Evolutionary conservation across 129 eudicot species (phyloP).

Genomic region (Flaveria ramosissima): DNA sequence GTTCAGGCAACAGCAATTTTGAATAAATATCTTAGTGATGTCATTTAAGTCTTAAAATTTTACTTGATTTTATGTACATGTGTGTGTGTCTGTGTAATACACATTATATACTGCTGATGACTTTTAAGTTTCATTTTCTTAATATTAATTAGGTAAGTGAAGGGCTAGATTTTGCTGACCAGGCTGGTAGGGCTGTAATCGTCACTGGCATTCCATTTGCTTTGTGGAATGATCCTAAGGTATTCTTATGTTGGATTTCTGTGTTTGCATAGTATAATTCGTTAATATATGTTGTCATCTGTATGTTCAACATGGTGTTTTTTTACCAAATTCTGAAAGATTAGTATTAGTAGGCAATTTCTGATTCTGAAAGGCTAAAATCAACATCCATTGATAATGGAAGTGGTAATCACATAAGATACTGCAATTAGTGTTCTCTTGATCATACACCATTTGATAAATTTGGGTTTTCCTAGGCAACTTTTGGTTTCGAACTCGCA

Average conservation of each 20-base stretch:
- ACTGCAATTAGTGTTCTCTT: conserved; percentile 1
- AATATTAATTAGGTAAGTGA: conserved; percentile 75
- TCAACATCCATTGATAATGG: neutral
- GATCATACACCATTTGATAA: neutral
- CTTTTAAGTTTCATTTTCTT: neutral
- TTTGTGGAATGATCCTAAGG: conserved; percentile 88
- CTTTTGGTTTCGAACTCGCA: neutral
- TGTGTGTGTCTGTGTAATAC: neutral
- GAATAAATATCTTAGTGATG: neutral
- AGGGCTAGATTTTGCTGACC: conserved; percentile 97
- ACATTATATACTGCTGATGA: conserved; percentile 8
- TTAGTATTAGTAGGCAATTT: neutral
- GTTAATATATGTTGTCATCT: conserved; percentile 11
- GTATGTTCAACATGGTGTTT: neutral
- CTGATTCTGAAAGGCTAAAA: neutral
- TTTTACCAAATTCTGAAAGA: neutral
- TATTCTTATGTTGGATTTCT: conserved; percentile 33
- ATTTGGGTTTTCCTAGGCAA: neutral
- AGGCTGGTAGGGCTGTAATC: conserved; percentile 94
- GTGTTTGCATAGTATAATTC: neutral
- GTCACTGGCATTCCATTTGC: conserved; percentile 96
- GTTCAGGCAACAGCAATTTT: conserved; percentile 5
- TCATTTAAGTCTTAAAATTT: neutral
- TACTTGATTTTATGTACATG: neutral
- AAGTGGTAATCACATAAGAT: conserved; percentile 8